phyloP scores from a whole-genome alignment of 225 moss, liverwort and hornwort genomes.

The Antitrichia curtipendula region DNA sequence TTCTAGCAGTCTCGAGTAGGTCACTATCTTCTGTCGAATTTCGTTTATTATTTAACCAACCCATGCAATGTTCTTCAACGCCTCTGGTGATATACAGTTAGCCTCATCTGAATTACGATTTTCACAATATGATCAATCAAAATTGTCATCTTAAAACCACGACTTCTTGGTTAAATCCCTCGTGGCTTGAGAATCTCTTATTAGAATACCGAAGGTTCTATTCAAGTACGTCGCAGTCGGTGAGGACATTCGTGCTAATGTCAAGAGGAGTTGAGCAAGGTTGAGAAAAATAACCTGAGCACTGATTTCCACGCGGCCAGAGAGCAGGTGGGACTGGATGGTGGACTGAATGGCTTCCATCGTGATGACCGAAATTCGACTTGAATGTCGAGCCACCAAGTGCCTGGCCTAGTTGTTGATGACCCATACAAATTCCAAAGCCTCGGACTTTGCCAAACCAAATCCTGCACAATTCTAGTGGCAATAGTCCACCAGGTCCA shows the following conservation, averaged over 20 bases:
- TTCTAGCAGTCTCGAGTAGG: background rate
- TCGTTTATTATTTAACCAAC: background rate
- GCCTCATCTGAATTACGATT: background rate
- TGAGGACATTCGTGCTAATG: background rate
- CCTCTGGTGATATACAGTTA: background rate
- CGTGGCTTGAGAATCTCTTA: background rate
- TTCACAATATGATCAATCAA: background rate
- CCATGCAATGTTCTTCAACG: background rate
- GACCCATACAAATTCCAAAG: slow-evolving; percentile 85
- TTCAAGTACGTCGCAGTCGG: background rate
- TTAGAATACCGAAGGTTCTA: background rate
- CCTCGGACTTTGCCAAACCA: slow-evolving; percentile 60
- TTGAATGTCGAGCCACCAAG: slow-evolving; percentile 73
- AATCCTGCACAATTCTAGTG: slow-evolving; percentile 51
- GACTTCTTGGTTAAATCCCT: background rate
- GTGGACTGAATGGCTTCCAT: slow-evolving; percentile 28
- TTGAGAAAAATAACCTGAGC: slow-evolving; percentile 38
- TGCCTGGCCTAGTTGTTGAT: slow-evolving; percentile 73
- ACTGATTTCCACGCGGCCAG: slow-evolving; percentile 71
- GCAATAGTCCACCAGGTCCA: slow-evolving; percentile 75
- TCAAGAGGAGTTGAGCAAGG: background rate
- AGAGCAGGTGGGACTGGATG: slow-evolving; percentile 63
- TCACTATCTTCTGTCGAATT: background rate
- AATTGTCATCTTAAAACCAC: background rate
- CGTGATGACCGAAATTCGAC: slow-evolving; percentile 82